Evolutionary conservation across 352 stramenopile genomes (phyloP).

Genomic region (Pythium chondricola): DNA sequence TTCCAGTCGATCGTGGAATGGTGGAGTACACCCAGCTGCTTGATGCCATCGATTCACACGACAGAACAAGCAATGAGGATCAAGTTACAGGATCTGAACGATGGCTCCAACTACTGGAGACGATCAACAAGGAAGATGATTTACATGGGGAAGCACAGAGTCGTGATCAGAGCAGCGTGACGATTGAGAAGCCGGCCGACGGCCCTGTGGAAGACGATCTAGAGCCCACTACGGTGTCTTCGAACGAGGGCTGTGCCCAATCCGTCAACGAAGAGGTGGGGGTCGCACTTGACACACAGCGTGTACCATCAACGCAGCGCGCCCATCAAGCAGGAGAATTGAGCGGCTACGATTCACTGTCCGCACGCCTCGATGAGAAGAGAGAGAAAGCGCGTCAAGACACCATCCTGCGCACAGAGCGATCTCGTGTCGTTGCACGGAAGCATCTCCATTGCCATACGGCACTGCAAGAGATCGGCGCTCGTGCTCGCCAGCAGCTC

Average conservation of each 20-base stretch:
- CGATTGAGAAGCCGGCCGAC: too few relatives aligned
- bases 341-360: slow-evolving; percentile 10
- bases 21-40: slow-evolving; percentile 11
- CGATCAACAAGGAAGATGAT: slow-evolving; percentile 7
- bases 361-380: slow-evolving; percentile 10
- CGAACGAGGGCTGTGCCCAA: too few relatives aligned
- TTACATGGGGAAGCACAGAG: neutral
- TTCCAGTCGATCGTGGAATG: neutral
- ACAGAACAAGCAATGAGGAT: neutral
- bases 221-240: too few relatives aligned
- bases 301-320: neutral
- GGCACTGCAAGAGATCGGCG: slow-evolving; percentile 36
- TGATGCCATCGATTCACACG: slow-evolving; percentile 6
- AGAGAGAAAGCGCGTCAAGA: slow-evolving; percentile 20
- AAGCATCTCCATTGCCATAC: slow-evolving; percentile 44
- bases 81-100: neutral
- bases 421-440: slow-evolving; percentile 34
- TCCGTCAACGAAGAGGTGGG: too few relatives aligned
- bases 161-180: too few relatives aligned
- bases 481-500: slow-evolving; percentile 26
- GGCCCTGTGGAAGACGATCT: too few relatives aligned
- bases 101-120: slow-evolving; percentile 8
- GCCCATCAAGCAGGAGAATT: neutral
- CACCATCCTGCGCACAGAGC: slow-evolving; percentile 37
- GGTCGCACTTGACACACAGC: too few relatives aligned